Base-by-base conservation (phyloP, 2,329 filamentous ascomycete species). In the Ophiosphaerella herpotricha region DNA sequence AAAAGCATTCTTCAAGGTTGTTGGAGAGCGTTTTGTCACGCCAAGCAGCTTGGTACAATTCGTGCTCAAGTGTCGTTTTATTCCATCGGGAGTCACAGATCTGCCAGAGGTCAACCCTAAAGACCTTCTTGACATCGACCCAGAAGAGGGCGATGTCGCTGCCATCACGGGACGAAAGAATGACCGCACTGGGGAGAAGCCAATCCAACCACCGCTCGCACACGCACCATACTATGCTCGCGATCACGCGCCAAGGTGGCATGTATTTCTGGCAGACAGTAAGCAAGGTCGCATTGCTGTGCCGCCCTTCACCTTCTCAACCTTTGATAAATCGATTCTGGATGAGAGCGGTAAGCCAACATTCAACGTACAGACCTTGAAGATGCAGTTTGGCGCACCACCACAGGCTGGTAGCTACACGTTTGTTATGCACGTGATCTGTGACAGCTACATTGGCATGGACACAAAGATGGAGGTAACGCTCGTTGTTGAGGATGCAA, bases 1-100 rank as follows among this genome's bases (percentile, higher is more conserved):
- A 67, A 95, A 91, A 77, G 90, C 91, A 7, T 99, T 96, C 77
- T 99, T 99, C 85, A 99, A 99, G 80, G 95, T 99, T 39, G 87
- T 91, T 44, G 94, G 94, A 69, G 95, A 99, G 77, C 90, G 89
- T 60, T 89, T 88, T 72, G 90, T 99, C 67, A 96, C 93, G 29
- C 92, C 94, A 6, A 90, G 89, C 50, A 96, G 91, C 48, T 83
- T 99, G 33, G 93, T 97, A 18, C 93, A 92, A 55, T 87, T 99
- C 26, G 91, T 99, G 43, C 85, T 99, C 71, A 99, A 99, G 79
- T 91, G 89, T 29, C 91, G 94, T 48, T 89, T 97, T 68, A 86
- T 97, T 40, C 94, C 94, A 5, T 92, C 94, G 4, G 93, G 92
- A 39, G 87, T 85, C 58, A 82, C 83, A 21, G 80, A 88, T 45